Conservation (phyloP, 106 monocot species). For the Phalaenopsis aphrodite region DNA sequence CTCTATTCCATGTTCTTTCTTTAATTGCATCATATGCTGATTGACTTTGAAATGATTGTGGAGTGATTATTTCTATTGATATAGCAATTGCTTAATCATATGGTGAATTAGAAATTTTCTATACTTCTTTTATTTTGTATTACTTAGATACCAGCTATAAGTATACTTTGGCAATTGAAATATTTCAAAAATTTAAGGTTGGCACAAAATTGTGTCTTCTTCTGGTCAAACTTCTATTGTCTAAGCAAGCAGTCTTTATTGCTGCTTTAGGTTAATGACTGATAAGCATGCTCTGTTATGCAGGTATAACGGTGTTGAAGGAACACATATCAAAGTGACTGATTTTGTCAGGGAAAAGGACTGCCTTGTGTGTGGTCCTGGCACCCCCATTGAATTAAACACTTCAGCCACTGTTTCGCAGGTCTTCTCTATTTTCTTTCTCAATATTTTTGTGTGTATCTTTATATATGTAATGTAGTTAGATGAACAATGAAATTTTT, state of each 20-base stretch:
- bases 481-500: neutral
- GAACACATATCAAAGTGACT: conserved; percentile 83
- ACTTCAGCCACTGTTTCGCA: conserved; percentile 60
- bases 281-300: neutral
- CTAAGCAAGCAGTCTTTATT: neutral
- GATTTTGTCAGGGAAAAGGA: conserved; percentile 79
- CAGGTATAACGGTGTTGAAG: conserved; percentile 86
- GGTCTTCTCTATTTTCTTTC: conserved; percentile 26
- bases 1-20: no score
- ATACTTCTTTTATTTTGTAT: neutral
- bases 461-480: neutral
- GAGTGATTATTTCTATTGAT: neutral
- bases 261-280: neutral
- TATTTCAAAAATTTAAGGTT: neutral
- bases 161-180: neutral
- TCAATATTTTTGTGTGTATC: neutral
- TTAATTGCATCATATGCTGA: neutral
- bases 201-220: no score
- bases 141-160: neutral
- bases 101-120: neutral
- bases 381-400: conserved; percentile 79
- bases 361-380: conserved; percentile 91
- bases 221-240: no score
- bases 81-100: neutral
- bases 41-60: neutral